Conservation (phyloP, 495 filamentous ascomycete species). For the Hypoxylon fragiforme region DNA sequence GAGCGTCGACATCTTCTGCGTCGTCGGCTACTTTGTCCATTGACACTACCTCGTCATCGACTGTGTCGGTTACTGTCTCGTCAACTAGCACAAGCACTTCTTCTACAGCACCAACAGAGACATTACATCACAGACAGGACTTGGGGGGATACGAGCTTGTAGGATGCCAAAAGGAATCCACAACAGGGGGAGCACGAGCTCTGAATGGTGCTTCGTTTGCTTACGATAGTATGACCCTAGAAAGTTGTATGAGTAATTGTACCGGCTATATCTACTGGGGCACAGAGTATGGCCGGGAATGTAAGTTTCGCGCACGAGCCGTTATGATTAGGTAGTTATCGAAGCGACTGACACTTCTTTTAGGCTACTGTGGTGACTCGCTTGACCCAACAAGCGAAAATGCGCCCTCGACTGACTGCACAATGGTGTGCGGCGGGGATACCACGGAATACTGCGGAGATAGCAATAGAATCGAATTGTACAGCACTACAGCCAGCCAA, state of each 20-base stretch:
- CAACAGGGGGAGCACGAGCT: slow-evolving; percentile 39
- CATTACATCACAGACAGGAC: slow-evolving; percentile 36
- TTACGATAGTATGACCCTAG: slow-evolving; percentile 56
- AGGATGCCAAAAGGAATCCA: slow-evolving; percentile 53
- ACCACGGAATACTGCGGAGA: slow-evolving; percentile 49
- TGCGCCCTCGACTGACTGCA: slow-evolving; percentile 50
- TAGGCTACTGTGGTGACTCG: slow-evolving; percentile 54
- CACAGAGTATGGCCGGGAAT: slow-evolving; percentile 55
- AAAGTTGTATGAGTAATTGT: slow-evolving; percentile 52
- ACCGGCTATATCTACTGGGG: slow-evolving; percentile 51
- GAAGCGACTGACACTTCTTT: slow-evolving; percentile 9
- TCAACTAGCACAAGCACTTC: slow-evolving; percentile 29
- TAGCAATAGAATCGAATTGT: slow-evolving; percentile 50
- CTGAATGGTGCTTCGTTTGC: slow-evolving; percentile 42
- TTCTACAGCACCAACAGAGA: slow-evolving; percentile 37
- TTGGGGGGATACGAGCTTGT: slow-evolving; percentile 48
- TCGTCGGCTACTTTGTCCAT: slow-evolving; percentile 25
- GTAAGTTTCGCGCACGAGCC: slow-evolving; percentile 31
- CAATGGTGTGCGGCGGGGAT: slow-evolving; percentile 54
- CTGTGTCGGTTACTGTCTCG: slow-evolving; percentile 12
- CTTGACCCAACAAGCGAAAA: slow-evolving; percentile 44
- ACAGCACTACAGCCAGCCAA: slow-evolving; percentile 45
- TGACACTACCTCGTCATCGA: slow-evolving; percentile 24
- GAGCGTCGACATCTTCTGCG: slow-evolving; percentile 17
- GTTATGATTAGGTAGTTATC: neutral